Percentiles rank a stretch among this genome's conserved stretches.
Conservation (phyloP, 1,139 yeast species). For the Kurtzmaniella natalensis region DNA sequence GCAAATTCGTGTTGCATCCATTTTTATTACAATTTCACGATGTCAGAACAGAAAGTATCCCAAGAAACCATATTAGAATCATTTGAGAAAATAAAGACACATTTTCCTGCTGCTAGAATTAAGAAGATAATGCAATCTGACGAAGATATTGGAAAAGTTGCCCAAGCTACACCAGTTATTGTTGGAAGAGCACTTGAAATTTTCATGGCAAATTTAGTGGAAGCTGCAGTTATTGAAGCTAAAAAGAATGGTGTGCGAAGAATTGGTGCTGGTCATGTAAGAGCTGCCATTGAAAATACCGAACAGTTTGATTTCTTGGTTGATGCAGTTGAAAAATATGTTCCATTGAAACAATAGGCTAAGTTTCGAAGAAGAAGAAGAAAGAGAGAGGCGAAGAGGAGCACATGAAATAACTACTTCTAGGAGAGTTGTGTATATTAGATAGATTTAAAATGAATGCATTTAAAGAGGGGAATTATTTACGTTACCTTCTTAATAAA, state of each 20-base stretch:
- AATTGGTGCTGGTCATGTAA: constrained; percentile 77
- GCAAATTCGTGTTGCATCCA: too few relatives aligned
- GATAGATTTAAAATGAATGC: background rate
- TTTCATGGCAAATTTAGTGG: constrained; percentile 85
- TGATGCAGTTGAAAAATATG: constrained; percentile 65
- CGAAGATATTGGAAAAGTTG: constrained; percentile 97
- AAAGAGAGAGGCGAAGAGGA: background rate
- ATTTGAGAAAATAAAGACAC: constrained; percentile 70
- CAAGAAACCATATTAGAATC: constrained; percentile 29
- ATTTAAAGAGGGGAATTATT: background rate
- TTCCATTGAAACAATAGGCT: constrained; percentile 30
- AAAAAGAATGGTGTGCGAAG: constrained; percentile 72
- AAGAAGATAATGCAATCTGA: constrained; percentile 97
- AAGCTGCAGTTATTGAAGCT: constrained; percentile 78
- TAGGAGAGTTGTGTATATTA: background rate
- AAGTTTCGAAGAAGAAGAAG: background rate
- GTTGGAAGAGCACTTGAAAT: constrained; percentile 93
- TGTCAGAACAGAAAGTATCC: constrained; percentile 18
- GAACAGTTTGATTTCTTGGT: constrained; percentile 91
- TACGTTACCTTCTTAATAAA: too few relatives aligned
- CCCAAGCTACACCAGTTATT: constrained; percentile 96
- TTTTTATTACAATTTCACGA: too few relatives aligned
- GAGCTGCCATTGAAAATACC: constrained; percentile 76
- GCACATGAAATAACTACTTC: background rate
- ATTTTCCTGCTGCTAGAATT: constrained; percentile 95